Evolutionary conservation across 2,329 filamentous ascomycete species (phyloP).

Genomic region (Trichoderma asperellum): DNA sequence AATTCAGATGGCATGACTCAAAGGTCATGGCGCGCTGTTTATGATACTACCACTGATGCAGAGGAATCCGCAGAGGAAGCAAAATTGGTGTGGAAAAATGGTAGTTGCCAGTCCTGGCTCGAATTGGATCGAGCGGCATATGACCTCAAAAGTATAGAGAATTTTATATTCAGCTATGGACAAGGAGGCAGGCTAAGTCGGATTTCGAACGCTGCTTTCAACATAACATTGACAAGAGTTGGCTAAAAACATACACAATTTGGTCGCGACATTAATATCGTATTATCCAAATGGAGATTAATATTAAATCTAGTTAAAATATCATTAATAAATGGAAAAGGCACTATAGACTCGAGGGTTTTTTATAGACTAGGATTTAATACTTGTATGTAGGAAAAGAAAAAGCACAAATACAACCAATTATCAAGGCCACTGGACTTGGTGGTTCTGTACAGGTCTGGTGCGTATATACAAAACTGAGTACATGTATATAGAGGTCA

Average conservation of each 20-base stretch:
- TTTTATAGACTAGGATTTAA: background rate
- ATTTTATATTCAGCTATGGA: constrained; percentile 31
- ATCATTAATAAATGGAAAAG: background rate
- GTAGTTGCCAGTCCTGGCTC: constrained; percentile 41
- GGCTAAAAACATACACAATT: background rate
- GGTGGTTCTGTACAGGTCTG: too few relatives aligned
- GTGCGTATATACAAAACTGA: too few relatives aligned
- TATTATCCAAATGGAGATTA: background rate
- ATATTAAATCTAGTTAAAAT: background rate
- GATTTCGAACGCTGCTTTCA: background rate
- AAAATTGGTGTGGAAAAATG: constrained; percentile 37
- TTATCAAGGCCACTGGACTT: background rate
- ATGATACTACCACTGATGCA: constrained; percentile 34
- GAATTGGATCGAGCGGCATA: constrained; percentile 41
- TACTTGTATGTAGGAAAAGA: background rate
- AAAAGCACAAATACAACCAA: background rate
- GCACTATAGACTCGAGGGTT: background rate
- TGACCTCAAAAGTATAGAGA: constrained; percentile 39
- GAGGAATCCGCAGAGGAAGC: constrained; percentile 32
- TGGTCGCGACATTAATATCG: background rate
- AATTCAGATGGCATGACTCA: constrained; percentile 7
- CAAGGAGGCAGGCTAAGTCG: background rate
- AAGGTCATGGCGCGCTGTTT: constrained; percentile 42
- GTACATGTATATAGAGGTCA: too few relatives aligned
- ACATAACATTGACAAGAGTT: background rate